Conservation (phyloP, 108 stramenopile species). For the Cyclostephanos invisitatus region DNA sequence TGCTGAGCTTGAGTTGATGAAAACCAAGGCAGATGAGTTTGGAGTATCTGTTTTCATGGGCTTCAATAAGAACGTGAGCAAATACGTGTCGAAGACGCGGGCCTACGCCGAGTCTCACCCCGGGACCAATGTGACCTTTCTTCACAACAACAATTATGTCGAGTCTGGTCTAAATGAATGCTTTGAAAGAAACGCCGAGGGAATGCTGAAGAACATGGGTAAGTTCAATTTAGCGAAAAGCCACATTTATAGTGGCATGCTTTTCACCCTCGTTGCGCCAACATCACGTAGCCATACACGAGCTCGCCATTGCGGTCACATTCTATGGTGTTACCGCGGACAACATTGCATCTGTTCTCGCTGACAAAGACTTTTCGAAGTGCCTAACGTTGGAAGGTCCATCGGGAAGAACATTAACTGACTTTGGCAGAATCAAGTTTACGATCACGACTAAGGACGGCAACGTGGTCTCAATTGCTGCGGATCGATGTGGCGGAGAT, state of each 20-base stretch:
- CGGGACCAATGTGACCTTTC: constrained; percentile 54
- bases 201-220: constrained; percentile 89
- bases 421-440: constrained; percentile 75
- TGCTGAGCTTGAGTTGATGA: constrained; percentile 65
- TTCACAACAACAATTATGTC: constrained; percentile 84
- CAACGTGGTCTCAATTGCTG: constrained; percentile 61
- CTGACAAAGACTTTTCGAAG: constrained; percentile 63
- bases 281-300: constrained; percentile 69
- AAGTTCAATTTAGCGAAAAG: neutral
- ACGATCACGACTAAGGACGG: constrained; percentile 67
- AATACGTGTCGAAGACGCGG: constrained; percentile 61
- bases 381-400: constrained; percentile 45
- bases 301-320: constrained; percentile 73
- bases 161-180: constrained; percentile 63
- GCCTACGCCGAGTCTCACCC: constrained; percentile 46
- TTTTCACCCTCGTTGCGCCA: neutral
- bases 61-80: constrained; percentile 87
- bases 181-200: constrained; percentile 84
- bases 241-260: neutral
- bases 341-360: constrained; percentile 58
- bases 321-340: constrained; percentile 80
- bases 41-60: constrained; percentile 73
- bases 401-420: constrained; percentile 60
- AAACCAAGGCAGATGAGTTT: constrained; percentile 31
- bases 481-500: constrained; percentile 88